A percentile compares a stretch with the other conserved stretches of the same genome.
phyloP scores from a whole-genome alignment of 768 basidiomycete genomes.

The Lentinula sp. region DNA sequence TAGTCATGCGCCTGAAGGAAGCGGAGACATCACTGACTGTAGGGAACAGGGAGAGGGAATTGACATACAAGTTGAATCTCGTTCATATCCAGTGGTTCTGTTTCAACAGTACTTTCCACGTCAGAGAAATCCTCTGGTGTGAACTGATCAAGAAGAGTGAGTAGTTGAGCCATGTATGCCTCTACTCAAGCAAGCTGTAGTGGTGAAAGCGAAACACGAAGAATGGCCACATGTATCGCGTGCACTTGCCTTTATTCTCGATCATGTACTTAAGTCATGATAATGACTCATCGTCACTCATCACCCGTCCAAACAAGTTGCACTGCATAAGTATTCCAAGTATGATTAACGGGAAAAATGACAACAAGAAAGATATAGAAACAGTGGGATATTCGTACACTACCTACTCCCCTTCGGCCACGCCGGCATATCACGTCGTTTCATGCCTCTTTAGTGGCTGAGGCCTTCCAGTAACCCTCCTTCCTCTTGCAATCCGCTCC shows the following conservation, averaged over 20 bases:
- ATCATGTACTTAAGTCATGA: neutral
- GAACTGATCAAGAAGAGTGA: neutral
- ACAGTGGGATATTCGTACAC: neutral
- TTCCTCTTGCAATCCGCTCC: slow-evolving; percentile 52
- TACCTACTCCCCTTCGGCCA: neutral
- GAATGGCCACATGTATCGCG: neutral
- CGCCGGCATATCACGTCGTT: slow-evolving; percentile 26
- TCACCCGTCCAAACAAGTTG: too few species aligned
- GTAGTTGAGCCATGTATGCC: neutral
- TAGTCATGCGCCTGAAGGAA: neutral
- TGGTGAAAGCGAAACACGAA: neutral
- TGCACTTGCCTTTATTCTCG: neutral
- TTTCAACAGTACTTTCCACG: neutral
- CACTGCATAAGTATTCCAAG: too few species aligned
- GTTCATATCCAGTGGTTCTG: neutral
- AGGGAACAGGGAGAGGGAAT: neutral
- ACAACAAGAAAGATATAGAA: neutral
- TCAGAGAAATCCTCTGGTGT: neutral
- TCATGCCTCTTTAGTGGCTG: slow-evolving; percentile 58
- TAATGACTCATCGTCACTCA: too few species aligned
- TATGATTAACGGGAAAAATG: neutral
- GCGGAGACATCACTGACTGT: neutral
- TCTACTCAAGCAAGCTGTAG: neutral
- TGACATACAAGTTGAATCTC: neutral
- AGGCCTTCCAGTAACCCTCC: slow-evolving; percentile 38